phyloP scores from a whole-genome alignment of 1,284 basidiomycete genomes.

The Ustilago esculenta region DNA sequence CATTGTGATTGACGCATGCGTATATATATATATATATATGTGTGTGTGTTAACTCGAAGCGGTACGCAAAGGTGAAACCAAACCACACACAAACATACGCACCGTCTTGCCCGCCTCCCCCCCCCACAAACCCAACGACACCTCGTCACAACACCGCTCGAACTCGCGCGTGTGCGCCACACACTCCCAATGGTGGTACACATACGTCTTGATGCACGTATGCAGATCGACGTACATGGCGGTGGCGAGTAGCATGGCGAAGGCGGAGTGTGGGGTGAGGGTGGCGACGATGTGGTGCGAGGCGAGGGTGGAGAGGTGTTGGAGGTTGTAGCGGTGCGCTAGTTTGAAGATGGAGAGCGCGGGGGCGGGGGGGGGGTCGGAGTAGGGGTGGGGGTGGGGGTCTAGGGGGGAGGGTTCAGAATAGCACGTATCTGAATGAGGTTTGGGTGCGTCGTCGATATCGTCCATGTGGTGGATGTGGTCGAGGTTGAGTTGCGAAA shows the following conservation, averaged over 20 bases:
- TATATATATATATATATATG: too few species aligned
- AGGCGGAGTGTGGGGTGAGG: constrained; percentile 77
- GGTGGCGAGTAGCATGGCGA: constrained; percentile 75
- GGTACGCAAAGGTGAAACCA: constrained; percentile 31
- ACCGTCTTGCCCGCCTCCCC: constrained; percentile 48
- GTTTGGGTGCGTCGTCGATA: constrained; percentile 15
- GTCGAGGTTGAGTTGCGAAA: constrained; percentile 43
- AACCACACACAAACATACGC: constrained; percentile 41
- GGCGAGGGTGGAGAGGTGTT: constrained; percentile 75
- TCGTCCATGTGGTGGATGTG: constrained; percentile 19
- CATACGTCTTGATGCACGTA: constrained; percentile 55
- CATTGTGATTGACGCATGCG: too few species aligned
- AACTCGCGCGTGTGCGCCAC: constrained; percentile 57
- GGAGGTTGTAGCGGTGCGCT: constrained; percentile 80
- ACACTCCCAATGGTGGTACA: constrained; percentile 57
- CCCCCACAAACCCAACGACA: constrained; percentile 59
- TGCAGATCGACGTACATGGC: constrained; percentile 58
- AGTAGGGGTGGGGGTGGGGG: constrained; percentile 79
- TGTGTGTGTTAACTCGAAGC: constrained; percentile 9
- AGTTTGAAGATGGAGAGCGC: constrained; percentile 82
- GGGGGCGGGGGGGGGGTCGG: constrained; percentile 68
- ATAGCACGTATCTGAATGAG: too few species aligned
- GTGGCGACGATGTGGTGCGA: constrained; percentile 79
- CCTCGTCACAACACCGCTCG: constrained; percentile 63
- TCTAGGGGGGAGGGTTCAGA: constrained; percentile 67